Base-by-base conservation (phyloP, 768 basidiomycete genomes). In the Suillus americanus region DNA sequence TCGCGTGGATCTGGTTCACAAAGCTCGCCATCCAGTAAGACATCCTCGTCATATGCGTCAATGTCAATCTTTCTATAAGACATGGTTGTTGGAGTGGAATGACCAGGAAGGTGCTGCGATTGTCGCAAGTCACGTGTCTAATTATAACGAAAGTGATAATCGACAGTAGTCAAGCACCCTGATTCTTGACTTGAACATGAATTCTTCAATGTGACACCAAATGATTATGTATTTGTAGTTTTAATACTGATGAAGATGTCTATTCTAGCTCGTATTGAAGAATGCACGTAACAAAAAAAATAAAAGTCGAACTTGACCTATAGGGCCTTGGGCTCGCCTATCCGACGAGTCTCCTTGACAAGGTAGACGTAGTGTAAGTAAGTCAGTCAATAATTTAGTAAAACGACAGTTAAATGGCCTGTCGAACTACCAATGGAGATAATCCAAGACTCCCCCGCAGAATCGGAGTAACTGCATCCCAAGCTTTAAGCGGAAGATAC, bases 31-130 rank as follows among this genome's bases (percentile, higher is more conserved):
- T 95, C 92, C 53, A 89, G 85, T 8, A 98, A 78, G 28, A 88
- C 85, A 71, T 98, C 97, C 76, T 98, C 97, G 74, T 99, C 97
- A 79, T 88, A 94, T 46, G 81, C 83, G 79, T 99, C 97, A 72
- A 98, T 90, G 80, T 98, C 90, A 79, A 97, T 94, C 79, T 95
- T 96, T 70, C 96, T 84, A 78, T 95, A 97, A 61, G 88, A 86
- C 81, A 82, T 78, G 14, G 62, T 62, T 5, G 30, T 40, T 50
- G 48, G 41, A 23, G 41, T 13, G 33, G 13, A 38, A 10, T 23
- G n/a, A 33, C 20, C 5, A n/a, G 23, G 8, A 40, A 57, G 56
- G 14, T 40, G 56, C 56, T 28, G 56, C 25, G 51, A 30, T 53
- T 53, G 53, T n/a, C 20, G 10, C 30, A 54, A 33, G 53, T 53